Base-by-base conservation (phyloP, 306 rosid species). In the Vigna angularis region DNA sequence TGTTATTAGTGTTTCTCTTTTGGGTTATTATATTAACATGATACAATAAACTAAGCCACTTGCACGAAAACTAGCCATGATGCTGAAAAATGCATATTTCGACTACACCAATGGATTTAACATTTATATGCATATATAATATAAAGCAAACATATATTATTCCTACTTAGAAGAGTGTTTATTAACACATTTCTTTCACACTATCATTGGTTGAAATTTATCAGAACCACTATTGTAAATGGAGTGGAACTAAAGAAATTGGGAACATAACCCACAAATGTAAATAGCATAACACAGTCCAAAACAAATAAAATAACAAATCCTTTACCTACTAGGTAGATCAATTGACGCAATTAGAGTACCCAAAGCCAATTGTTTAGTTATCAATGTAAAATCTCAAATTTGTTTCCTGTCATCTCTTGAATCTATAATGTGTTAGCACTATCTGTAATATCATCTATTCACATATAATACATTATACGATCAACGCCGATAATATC, bases 241-340 rank as follows among this genome's bases (percentile, higher is more conserved):
- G 22, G 22, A 20, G 67, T 32, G 20, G 45, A 61, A 61, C 20
- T 30, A 28, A 15, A 15, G 7, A 61, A 28, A 28, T 58, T 24
- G 18, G 18, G 9, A n/a, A 20, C 2, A 3, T 10, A n/a, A 58
- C n/a, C 7, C 38, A 58, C 65, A 26, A 26, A 58, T 10, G 13
- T 24, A 78, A 69, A 20, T 11, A 61, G 44, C 16, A 53, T 6
- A 52, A 52, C 22, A 28, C 72, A 56, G 38, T 75, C 11, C 12
- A 24, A 42, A 76, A 49, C 49, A 49, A 80, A 57, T 28, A 30
- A 30, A 28, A 30, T 10, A 58, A 58, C 65, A 11, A 12, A 58
- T 58, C 71, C 63, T 70, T 44, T 42, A 49, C 57, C 66, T 49
- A 38, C 18, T 58, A 68, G 64, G 53, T 56, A 57, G 76, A 74